Evolutionary conservation across 1,284 basidiomycete species (phyloP).

Genomic region (Ustilago cynodontis): DNA sequence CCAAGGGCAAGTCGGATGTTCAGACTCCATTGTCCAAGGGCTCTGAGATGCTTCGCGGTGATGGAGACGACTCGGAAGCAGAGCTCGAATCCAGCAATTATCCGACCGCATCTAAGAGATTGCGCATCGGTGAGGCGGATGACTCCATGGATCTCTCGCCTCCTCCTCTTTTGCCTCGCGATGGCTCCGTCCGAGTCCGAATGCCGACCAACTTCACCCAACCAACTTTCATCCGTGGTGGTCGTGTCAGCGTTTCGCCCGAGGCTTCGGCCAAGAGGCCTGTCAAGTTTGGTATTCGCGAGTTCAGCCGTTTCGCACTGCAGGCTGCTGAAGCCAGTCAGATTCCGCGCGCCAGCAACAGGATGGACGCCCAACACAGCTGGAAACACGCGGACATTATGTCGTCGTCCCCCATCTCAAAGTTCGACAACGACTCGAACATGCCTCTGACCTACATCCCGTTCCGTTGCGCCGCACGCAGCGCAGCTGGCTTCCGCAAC

Average conservation of each 20-base stretch:
- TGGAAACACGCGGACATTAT: constrained; percentile 28
- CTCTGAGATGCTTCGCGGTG: not conserved
- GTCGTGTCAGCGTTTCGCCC: constrained; percentile 49
- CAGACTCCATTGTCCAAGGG: constrained; percentile 15
- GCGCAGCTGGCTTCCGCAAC: constrained; percentile 13
- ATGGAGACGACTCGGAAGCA: constrained; percentile 40
- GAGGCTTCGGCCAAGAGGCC: constrained; percentile 37
- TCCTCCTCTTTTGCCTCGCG: constrained; percentile 49
- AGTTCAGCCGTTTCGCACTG: constrained; percentile 13
- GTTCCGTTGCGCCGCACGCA: constrained; percentile 22
- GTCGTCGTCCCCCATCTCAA: constrained; percentile 40
- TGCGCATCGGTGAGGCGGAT: constrained; percentile 22
- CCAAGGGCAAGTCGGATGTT: constrained; percentile 24
- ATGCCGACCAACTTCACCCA: constrained; percentile 47
- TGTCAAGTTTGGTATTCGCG: constrained; percentile 30
- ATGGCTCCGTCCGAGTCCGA: constrained; percentile 33
- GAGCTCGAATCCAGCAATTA: constrained; percentile 11
- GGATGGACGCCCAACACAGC: constrained; percentile 8
- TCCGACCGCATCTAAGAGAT: constrained; percentile 22
- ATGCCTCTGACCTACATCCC: constrained; percentile 34
- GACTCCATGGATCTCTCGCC: constrained; percentile 43
- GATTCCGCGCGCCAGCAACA: constrained; percentile 13
- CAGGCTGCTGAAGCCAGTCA: constrained; percentile 5
- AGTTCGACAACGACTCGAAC: constrained; percentile 32
- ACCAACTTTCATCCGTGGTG: constrained; percentile 52